Percentiles rank a stretch among this genome's conserved stretches.
phyloP scores from a whole-genome alignment of 108 stramenopile species.

The Fragilariopsis cylindrus region DNA sequence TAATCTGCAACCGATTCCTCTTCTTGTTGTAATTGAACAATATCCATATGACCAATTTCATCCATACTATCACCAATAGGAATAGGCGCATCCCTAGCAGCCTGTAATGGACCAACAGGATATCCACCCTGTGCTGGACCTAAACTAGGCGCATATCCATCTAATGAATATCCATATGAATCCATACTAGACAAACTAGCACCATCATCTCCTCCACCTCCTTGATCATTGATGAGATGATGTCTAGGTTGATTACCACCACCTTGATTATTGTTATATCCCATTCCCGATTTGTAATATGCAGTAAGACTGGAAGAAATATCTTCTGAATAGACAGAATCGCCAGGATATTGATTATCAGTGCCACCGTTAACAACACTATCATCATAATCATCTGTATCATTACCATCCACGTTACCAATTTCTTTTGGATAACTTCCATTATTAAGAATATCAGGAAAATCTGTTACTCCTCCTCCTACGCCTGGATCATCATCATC shows the following conservation, averaged over 20 bases:
- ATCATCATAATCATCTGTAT: no score
- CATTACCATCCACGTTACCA: background rate
- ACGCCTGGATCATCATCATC: background rate
- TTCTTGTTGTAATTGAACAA: no score
- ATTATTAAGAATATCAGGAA: background rate
- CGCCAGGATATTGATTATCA: constrained; percentile 17
- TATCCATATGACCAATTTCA: no score
- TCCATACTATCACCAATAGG: constrained; percentile 4
- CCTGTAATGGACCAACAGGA: constrained; percentile 27
- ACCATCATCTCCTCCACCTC: constrained; percentile 30
- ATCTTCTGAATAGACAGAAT: constrained; percentile 43
- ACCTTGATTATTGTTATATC: constrained; percentile 14
- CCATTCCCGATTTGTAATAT: constrained; percentile 49
- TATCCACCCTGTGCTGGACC: constrained; percentile 39
- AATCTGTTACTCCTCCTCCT: background rate
- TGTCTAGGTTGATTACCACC: background rate
- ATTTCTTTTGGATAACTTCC: constrained; percentile 1
- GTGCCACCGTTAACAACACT: background rate
- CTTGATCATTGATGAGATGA: background rate
- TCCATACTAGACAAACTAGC: constrained; percentile 59
- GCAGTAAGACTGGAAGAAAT: constrained; percentile 51
- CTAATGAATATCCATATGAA: constrained; percentile 64
- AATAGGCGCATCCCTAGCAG: constrained; percentile 21
- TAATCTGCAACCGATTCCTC: no score
- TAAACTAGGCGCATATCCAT: constrained; percentile 57